These are phyloP conservation scores for Pichia sp. DNA, from an alignment of 1,139 yeast genomes.

Conservation along the genomic window DNA sequence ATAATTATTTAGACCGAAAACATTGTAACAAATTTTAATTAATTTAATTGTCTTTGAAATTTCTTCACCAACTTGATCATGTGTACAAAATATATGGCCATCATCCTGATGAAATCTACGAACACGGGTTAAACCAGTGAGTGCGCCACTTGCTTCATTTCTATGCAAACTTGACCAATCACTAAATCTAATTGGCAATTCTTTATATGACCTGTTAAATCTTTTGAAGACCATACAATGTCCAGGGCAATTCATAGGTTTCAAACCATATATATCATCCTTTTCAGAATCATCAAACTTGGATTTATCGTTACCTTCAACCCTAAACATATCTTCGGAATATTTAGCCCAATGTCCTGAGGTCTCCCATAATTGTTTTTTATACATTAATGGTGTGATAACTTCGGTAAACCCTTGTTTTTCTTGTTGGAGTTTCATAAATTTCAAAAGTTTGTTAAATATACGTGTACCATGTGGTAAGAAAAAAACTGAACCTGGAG, in stretches of 20 bases:
- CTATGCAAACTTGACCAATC: constrained; percentile 95
- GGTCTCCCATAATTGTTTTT: constrained; percentile 77
- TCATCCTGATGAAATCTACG: constrained; percentile 99
- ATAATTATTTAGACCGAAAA: constrained; percentile 75
- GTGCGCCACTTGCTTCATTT: constrained; percentile 91
- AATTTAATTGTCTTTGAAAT: constrained; percentile 75
- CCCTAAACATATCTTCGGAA: constrained; percentile 89
- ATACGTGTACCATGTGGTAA: constrained; percentile 87
- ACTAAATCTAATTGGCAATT: constrained; percentile 93
- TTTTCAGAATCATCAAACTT: constrained; percentile 23
- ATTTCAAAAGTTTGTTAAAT: constrained; percentile 68
- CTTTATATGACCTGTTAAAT: constrained; percentile 88
- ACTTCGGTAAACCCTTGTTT: constrained; percentile 89
- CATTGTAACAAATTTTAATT: constrained; percentile 70
- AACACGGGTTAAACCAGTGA: constrained; percentile 87
- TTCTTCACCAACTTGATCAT: constrained; percentile 80
- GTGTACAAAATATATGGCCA: constrained; percentile 93
- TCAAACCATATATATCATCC: constrained; percentile 56
- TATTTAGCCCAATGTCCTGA: constrained; percentile 98
- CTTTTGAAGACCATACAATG: constrained; percentile 86
- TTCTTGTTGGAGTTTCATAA: constrained; percentile 78
- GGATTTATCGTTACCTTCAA: constrained; percentile 42
- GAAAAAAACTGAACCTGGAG: constrained; percentile 88
- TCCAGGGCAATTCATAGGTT: constrained; percentile 99
- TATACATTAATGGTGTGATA: constrained; percentile 85